Percentiles rank a stretch among this genome's conserved stretches.
These are phyloP conservation scores for Wickerhamomyces ciferrii DNA, from an alignment of 805 yeast species.

Conservation along the genomic window DNA sequence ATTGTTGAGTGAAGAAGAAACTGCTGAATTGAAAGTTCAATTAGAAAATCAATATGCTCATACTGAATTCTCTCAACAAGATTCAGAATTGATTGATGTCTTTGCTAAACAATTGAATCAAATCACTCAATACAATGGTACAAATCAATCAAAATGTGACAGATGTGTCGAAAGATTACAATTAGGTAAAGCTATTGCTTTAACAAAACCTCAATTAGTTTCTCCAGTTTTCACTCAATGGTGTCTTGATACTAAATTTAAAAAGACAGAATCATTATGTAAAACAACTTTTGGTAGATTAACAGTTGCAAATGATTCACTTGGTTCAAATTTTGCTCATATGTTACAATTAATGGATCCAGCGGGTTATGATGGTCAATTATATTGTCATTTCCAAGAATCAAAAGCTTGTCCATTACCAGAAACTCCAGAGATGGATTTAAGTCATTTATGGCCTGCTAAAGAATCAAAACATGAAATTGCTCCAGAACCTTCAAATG, in stretches of 20 bases:
- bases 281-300: constrained; percentile 27
- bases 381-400: constrained; percentile 51
- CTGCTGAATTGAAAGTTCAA: not conserved
- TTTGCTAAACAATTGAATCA: not conserved
- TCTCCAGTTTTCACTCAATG: constrained; percentile 35
- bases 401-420: constrained; percentile 48
- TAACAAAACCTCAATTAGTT: constrained; percentile 34
- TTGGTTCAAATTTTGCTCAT: constrained; percentile 48
- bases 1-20: not conserved
- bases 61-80: not conserved
- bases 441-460: constrained; percentile 37
- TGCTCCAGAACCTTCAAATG: constrained; percentile 38
- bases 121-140: constrained; percentile 8
- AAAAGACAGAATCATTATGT: constrained; percentile 22
- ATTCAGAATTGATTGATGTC: not conserved
- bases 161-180: constrained; percentile 30
- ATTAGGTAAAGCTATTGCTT: constrained; percentile 32
- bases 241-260: constrained; percentile 33
- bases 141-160: constrained; percentile 21
- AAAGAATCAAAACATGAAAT: constrained; percentile 37
- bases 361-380: constrained; percentile 48
- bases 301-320: constrained; percentile 30
- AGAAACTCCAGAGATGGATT: constrained; percentile 41
- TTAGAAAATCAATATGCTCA: not conserved
- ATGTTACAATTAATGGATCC: constrained; percentile 48